Base-by-base conservation (phyloP, 164 flowering plant species). In the Santalum album region DNA sequence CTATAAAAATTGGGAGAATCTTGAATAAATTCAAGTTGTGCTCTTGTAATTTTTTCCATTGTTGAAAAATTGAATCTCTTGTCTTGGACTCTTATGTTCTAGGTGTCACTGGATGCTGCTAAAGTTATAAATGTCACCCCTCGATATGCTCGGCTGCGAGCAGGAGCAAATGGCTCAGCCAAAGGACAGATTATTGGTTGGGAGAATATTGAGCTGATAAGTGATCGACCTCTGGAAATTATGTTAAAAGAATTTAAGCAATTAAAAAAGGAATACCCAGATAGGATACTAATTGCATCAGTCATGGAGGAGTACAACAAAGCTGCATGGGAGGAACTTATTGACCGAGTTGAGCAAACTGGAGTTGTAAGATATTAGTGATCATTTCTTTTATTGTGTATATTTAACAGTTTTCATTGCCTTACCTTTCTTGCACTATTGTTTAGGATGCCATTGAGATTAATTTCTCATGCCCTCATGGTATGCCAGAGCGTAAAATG, bases 401-500 rank as follows among this genome's bases (percentile, higher is more conserved):
- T 26, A 20, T 19, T 12, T 51, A 45, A 21, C 29, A 43, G 61
- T 50, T 63, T 7, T 49, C 15, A 12, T 39, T 19, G 44, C 16
- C 36, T 46, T 17, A 52, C 40, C 7, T 21, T 36, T 56, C 32
- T 43, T 18, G 36, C 21, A 26, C 26, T 56, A 26, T 63, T 44
- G 7, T 57, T 43, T 57, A 92, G 99, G 99, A 94, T 74, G 97
- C 99, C 17, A 54, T 94, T 56, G 99, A 94, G 62, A 57, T 94
- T 49, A 94, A 94, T 61, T 94, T 90, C 70, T 94, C 99, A 19
- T 94, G 99, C 55, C 99, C 99, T 58, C 99, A 94, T 69, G 99
- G 97, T 36, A 94, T 94, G 97, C 99, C 99, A 19, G 99, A 94
- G 73, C 86, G 99, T 27, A 90, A 72, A 64, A 94, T 94, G 99